Conservation (phyloP, 1,139 yeast species). For the Kluyveromyces marxianus region DNA sequence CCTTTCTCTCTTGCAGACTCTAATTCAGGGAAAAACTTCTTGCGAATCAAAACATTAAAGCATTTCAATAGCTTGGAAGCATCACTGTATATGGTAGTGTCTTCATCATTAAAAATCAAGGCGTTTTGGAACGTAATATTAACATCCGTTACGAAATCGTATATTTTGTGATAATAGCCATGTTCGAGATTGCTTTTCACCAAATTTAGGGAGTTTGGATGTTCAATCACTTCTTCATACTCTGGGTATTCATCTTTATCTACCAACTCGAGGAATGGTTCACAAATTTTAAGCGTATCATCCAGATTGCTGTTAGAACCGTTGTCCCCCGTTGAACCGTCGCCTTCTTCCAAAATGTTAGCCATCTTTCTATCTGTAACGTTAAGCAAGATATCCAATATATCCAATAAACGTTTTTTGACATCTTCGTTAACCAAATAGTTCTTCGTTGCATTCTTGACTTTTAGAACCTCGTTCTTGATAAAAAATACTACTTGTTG, state of each 20-base stretch:
- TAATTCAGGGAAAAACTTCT: conserved; percentile 24
- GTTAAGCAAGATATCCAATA: conserved; percentile 36
- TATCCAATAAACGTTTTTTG: conserved; percentile 18
- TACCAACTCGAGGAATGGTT: conserved; percentile 52
- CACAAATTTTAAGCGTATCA: conserved; percentile 35
- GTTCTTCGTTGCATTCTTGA: conserved; percentile 29
- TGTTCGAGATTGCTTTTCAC: conserved; percentile 38
- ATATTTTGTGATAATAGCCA: conserved; percentile 41
- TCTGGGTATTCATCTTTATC: conserved; percentile 51
- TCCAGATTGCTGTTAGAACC: conserved; percentile 17
- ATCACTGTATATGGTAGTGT: conserved; percentile 49
- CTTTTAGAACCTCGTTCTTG: conserved; percentile 27
- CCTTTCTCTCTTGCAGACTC: conserved; percentile 28
- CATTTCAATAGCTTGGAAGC: conserved; percentile 38
- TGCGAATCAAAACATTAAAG: conserved; percentile 20
- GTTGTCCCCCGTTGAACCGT: conserved; percentile 5
- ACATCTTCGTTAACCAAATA: conserved; percentile 25
- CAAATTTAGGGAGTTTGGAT: conserved; percentile 49
- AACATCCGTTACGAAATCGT: conserved; percentile 43
- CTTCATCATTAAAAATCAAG: conserved; percentile 48
- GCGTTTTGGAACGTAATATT: conserved; percentile 50
- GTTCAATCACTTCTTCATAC: conserved; percentile 45
- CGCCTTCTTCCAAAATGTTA: conserved; percentile 9
- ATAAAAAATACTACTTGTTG: conserved; percentile 29
- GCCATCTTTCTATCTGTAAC: conserved; percentile 34